Base-by-base conservation (phyloP, 257 asterid genomes). In the Dorcoceras hygrometricum region DNA sequence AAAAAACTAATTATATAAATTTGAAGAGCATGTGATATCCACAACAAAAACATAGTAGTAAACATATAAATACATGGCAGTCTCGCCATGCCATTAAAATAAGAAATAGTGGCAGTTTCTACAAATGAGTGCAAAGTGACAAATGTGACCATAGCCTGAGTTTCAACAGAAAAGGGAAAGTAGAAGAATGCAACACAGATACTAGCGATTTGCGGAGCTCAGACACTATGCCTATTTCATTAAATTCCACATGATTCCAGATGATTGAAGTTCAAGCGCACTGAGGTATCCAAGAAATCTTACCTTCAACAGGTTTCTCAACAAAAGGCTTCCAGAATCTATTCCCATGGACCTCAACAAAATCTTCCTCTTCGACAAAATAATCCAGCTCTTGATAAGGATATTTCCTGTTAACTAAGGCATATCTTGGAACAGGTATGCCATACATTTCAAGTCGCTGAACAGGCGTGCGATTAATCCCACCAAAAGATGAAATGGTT, bases 281-380 rank as follows among this genome's bases (percentile, higher is more conserved):
- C n/a, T 39, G n/a, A 11, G n/a, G 14, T 39, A 11, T 11, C n/a
- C 50, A 11, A 63, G 31, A 28, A 12, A 66, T 62, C 75, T 68
- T 86, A 90, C 99, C 97, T 75, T 90, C 74, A 75, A 93, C 82
- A 55, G 99, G 99, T 78, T 93, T 93, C 89, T 93, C 99, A 66
- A 93, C 99, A 76, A 93, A 90, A 51, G 99, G 99, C 73, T 93
- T 93, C 92, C 94, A 90, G 78, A 93, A 93, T 26, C 94, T 82
- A 68, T 79, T 75, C 39, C 97, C 96, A 61, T 80, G 95, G 48
- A 93, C 96, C 77, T 93, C 97, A 71, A 93, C 91, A 83, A 82
- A 93, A 78, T 93, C 99, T 59, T 93, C 99, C 77, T 86, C 97
- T 84, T 94, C 99, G 22, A 81, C 71, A 82, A 93, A 93, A 78